These are phyloP conservation scores for Mikania micrantha DNA, from an alignment of 129 eudicot species.

Conservation along the genomic window DNA sequence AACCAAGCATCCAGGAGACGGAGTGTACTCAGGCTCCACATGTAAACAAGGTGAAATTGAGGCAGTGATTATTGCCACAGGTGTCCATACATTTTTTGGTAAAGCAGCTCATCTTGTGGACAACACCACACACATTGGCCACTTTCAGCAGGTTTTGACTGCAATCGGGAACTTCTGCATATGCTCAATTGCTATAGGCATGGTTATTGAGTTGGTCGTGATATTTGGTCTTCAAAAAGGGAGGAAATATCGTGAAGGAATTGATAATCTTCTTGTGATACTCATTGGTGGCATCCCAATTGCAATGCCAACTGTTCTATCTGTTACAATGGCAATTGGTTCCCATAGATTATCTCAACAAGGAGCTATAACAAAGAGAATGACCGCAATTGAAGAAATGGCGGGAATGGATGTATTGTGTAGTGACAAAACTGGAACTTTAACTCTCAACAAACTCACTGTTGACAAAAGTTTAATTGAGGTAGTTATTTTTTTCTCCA, in stretches of 20 bases:
- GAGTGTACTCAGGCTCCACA: slow-evolving; percentile 52
- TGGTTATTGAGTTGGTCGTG: slow-evolving; percentile 37
- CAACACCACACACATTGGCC: slow-evolving; percentile 47
- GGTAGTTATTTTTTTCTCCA: slow-evolving; percentile 16
- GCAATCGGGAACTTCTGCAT: slow-evolving; percentile 55
- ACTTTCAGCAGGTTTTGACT: slow-evolving; percentile 52
- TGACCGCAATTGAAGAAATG: slow-evolving; percentile 62
- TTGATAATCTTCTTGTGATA: slow-evolving; percentile 49
- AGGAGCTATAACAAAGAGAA: slow-evolving; percentile 61
- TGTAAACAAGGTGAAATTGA: slow-evolving; percentile 59
- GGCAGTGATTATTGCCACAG: slow-evolving; percentile 49
- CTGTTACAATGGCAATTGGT: slow-evolving; percentile 59
- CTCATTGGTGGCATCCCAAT: slow-evolving; percentile 60
- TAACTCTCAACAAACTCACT: slow-evolving; percentile 49
- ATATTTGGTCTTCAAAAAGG: slow-evolving; percentile 27
- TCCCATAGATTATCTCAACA: slow-evolving; percentile 55
- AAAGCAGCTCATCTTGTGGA: slow-evolving; percentile 62
- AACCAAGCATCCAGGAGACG: slow-evolving; percentile 55
- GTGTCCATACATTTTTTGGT: slow-evolving; percentile 54
- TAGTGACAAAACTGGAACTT: slow-evolving; percentile 58
- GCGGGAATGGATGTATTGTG: slow-evolving; percentile 63
- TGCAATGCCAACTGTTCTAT: slow-evolving; percentile 55
- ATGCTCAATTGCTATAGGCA: slow-evolving; percentile 52
- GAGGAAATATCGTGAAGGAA: slow-evolving; percentile 35
- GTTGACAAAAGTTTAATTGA: slow-evolving; percentile 50